phyloP scores from a whole-genome alignment of 257 asterid genomes.

The Capsicum chinense region DNA sequence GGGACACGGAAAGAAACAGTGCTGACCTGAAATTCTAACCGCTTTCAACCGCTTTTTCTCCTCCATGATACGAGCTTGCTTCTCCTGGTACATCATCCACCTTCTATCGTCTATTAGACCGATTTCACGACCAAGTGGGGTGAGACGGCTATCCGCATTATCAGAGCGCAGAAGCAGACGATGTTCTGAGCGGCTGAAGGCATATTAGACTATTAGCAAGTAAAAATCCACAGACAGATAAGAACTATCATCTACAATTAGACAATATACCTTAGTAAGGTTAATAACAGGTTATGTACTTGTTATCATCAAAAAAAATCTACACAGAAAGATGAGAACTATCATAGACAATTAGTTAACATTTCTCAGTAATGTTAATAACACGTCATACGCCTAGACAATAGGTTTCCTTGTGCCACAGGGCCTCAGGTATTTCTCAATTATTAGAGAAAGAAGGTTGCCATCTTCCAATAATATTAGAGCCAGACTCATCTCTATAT shows the following conservation, averaged over 20 bases:
- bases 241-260: not conserved
- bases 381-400: not conserved
- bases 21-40: constrained; percentile 74
- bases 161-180: constrained; percentile 93
- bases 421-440: not conserved
- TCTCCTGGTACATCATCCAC: constrained; percentile 81
- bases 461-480: not conserved
- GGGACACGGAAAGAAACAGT: not conserved
- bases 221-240: not conserved
- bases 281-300: not conserved
- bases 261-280: not conserved
- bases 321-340: constrained; percentile 8
- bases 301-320: not conserved
- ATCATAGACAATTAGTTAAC: not conserved
- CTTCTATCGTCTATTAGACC: constrained; percentile 84
- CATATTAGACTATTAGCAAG: constrained; percentile 13
- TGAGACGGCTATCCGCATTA: constrained; percentile 97
- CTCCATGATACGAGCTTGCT: constrained; percentile 77
- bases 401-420: not conserved
- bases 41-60: constrained; percentile 84
- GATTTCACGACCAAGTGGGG: constrained; percentile 90
- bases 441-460: not conserved
- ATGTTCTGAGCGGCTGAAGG: constrained; percentile 89
- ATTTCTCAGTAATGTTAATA: not conserved
- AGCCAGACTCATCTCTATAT: not conserved